Base-by-base conservation (phyloP, 768 basidiomycete genomes). In the Trametes maxima region DNA sequence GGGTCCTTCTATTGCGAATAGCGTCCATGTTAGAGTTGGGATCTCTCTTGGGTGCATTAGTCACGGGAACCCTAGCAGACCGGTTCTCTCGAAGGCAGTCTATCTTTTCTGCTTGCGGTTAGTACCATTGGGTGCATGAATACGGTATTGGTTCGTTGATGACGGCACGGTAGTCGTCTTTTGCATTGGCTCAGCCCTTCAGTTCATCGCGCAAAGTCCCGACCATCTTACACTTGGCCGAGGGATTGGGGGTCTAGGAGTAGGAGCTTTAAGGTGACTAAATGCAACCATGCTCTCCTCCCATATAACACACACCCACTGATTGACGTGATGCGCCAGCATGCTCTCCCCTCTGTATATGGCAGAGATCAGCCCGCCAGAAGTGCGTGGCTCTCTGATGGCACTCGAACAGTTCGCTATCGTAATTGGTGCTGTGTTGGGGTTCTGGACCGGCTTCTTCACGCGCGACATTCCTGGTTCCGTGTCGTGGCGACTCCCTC, bases 321-420 rank as follows among this genome's bases (percentile, higher is more conserved):
- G 4, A 40, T 13, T 40, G 12, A 40, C 12, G 17, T 11, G 12
- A 13, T 40, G 39, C 39, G 39, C 39, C 12, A 91, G 90, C 68
- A 91, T 88, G 84, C 77, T 92, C n/a, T 85, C 85, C 0, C 89
- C 90, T 0, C 75, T 92, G 22, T 93, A 92, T 72, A 91, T 92
- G 80, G 85, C 90, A 0, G 91, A 94, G 74, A 94, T 94, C 53
- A 88, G 88, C 62, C 83, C 90, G 11, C 90, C 91, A 0, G 90
- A 92, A 72, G 79, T 88, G 0, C 82, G 92, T 16, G 91, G 91
- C 11, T 90, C 90, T 0, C 80, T 94, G 19, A 80, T 92, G 74
- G 86, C 90, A 1, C 77, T 94, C 2, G 91, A 94, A 67, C 91
- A 93, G 60, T 80, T 92, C 44, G 84, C 88, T 19, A 94, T 94